These are phyloP conservation scores for Kurtzmaniella quercitrusa DNA, from an alignment of 1,139 yeast species.

Conservation along the genomic window DNA sequence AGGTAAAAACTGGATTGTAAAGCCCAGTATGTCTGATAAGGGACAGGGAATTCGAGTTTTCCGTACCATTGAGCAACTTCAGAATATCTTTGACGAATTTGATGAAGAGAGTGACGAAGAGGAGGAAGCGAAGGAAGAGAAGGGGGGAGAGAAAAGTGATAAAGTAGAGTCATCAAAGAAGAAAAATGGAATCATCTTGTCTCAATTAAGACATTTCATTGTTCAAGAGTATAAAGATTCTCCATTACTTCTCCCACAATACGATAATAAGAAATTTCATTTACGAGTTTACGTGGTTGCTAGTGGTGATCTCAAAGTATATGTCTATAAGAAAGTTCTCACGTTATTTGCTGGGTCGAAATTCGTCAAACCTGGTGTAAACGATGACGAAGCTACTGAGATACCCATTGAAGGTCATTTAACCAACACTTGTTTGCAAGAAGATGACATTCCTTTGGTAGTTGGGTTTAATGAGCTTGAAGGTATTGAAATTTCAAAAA, in stretches of 20 bases:
- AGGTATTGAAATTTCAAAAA: constrained; percentile 31
- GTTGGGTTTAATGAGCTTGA: constrained; percentile 61
- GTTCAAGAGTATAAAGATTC: constrained; percentile 72
- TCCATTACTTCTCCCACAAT: constrained; percentile 62
- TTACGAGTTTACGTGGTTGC: constrained; percentile 82
- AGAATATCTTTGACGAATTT: constrained; percentile 76
- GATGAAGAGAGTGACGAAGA: constrained; percentile 64
- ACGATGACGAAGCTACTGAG: constrained; percentile 22
- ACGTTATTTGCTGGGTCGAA: constrained; percentile 68
- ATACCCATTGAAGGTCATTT: constrained; percentile 66
- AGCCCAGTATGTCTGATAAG: constrained; percentile 95
- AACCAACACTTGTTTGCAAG: constrained; percentile 90
- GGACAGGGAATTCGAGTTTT: constrained; percentile 93
- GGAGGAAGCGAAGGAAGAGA: constrained; percentile 45
- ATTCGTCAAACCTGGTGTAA: constrained; percentile 37
- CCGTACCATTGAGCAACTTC: constrained; percentile 72
- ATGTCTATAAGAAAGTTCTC: constrained; percentile 72
- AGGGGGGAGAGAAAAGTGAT: constrained; percentile 19
- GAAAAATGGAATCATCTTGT: constrained; percentile 62
- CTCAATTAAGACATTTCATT: constrained; percentile 86
- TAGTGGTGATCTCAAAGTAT: constrained; percentile 69
- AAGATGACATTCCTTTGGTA: constrained; percentile 45
- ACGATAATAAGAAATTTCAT: constrained; percentile 78
- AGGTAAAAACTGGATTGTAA: constrained; percentile 77
- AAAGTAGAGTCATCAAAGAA: background rate